phyloP scores from a whole-genome alignment of 495 filamentous ascomycete genomes.

The Podospora tetraspora region DNA sequence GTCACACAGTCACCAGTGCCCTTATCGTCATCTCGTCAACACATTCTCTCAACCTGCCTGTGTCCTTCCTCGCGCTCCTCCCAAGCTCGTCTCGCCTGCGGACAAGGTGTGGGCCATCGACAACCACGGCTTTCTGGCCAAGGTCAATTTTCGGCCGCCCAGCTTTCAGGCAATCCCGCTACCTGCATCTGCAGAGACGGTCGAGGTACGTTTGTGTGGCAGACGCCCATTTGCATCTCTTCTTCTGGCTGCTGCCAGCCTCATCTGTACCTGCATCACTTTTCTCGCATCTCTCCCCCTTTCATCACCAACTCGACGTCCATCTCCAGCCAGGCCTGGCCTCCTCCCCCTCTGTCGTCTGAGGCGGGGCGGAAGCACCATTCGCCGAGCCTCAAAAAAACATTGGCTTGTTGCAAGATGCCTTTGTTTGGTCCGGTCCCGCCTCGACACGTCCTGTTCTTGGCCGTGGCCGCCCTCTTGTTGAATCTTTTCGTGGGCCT shows the following conservation, averaged over 20 bases:
- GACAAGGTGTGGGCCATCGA: background rate
- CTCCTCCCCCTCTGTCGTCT: background rate
- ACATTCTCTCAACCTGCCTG: background rate
- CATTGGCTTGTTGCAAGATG: background rate
- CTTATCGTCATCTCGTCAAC: background rate
- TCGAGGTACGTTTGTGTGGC: background rate
- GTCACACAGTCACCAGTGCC: background rate
- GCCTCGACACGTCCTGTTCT: background rate
- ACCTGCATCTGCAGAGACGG: conserved; percentile 13
- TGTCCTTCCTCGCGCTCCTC: background rate
- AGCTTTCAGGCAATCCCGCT: conserved; percentile 17
- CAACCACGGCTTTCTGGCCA: conserved; percentile 21
- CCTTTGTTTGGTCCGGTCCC: background rate
- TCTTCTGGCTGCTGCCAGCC: background rate
- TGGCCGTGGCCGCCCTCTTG: background rate
- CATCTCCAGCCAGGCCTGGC: background rate
- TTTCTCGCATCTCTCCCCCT: background rate
- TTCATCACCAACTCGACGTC: background rate
- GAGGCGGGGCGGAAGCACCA: background rate
- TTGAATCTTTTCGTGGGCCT: background rate
- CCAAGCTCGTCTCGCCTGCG: background rate
- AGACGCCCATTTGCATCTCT: too few species aligned
- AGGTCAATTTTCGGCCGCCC: conserved; percentile 14
- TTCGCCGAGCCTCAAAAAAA: background rate
- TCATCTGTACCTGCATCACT: background rate